These are phyloP conservation scores for Cicer pinnatifidum DNA, from an alignment of 306 rosid species.

Conservation along the genomic window DNA sequence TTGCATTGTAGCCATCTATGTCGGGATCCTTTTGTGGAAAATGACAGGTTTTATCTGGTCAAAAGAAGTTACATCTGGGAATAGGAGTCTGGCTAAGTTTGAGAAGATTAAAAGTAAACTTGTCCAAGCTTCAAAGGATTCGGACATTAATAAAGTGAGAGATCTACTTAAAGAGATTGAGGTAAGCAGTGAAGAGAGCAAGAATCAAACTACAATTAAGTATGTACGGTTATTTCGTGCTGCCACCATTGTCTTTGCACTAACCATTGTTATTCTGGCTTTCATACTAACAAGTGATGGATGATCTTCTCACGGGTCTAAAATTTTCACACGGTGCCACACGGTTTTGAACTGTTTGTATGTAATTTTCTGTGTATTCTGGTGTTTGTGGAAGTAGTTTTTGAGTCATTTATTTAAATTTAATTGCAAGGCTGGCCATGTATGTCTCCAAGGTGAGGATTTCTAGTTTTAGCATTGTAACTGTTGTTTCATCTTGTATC, in stretches of 20 bases:
- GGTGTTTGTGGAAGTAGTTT: conserved; percentile 24
- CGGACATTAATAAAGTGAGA: conserved; percentile 77
- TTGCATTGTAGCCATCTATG: conserved; percentile 83
- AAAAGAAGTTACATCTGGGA: conserved; percentile 36
- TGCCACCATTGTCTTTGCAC: conserved; percentile 57
- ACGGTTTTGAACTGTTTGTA: conserved; percentile 10
- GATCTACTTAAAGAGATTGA: conserved; percentile 78
- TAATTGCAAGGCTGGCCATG: conserved; percentile 18
- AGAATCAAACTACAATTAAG: conserved; percentile 45
- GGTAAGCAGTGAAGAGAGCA: conserved; percentile 56
- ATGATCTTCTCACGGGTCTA: conserved; percentile 36
- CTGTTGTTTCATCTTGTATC: conserved; percentile 33
- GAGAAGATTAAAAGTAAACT: conserved; percentile 77
- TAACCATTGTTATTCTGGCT: conserved; percentile 71
- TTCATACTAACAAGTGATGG: conserved; percentile 76
- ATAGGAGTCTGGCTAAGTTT: conserved; percentile 55
- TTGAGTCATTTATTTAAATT: background rate
- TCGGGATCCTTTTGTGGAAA: conserved; percentile 92
- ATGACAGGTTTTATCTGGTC: conserved; percentile 89
- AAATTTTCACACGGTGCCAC: background rate
- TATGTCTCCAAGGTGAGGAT: conserved; percentile 8
- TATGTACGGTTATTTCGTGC: conserved; percentile 54
- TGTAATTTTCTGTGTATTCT: conserved; percentile 20
- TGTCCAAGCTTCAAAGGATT: conserved; percentile 85
- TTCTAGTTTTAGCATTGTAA: conserved; percentile 9